Percentiles rank a stretch among this genome's conserved stretches.
These are phyloP conservation scores for Amanita phalloides DNA, from an alignment of 768 basidiomycete species.

Conservation along the genomic window DNA sequence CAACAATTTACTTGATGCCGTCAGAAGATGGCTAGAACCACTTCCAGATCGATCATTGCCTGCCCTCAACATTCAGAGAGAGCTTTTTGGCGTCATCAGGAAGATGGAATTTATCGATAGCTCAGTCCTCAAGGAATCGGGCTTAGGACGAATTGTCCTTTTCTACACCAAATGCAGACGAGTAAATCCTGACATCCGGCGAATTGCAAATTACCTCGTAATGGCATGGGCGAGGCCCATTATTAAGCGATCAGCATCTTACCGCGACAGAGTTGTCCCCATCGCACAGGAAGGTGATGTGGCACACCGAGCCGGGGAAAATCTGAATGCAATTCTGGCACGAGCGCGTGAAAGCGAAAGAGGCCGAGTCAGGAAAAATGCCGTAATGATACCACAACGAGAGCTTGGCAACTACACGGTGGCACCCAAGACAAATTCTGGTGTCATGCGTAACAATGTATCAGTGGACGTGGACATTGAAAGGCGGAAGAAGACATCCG, in stretches of 20 bases:
- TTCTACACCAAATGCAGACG: slow-evolving; percentile 97
- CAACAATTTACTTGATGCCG: slow-evolving; percentile 87
- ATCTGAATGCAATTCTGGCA: slow-evolving; percentile 59
- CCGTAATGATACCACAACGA: slow-evolving; percentile 73
- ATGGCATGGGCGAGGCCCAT: slow-evolving; percentile 85
- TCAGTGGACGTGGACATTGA: slow-evolving; percentile 70
- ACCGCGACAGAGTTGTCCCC: slow-evolving; percentile 64
- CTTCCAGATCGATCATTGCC: slow-evolving; percentile 88
- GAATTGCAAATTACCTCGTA: slow-evolving; percentile 77
- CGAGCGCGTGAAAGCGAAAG: slow-evolving; percentile 60
- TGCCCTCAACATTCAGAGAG: slow-evolving; percentile 89
- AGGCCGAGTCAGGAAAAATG: slow-evolving; percentile 62
- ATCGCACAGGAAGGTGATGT: slow-evolving; percentile 33
- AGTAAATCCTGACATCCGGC: slow-evolving; percentile 71
- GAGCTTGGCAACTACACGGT: slow-evolving; percentile 72
- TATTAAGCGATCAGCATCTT: slow-evolving; percentile 80
- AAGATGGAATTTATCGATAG: slow-evolving; percentile 94
- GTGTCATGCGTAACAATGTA: slow-evolving; percentile 34
- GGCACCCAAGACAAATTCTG: slow-evolving; percentile 53
- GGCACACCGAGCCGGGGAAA: slow-evolving; percentile 31
- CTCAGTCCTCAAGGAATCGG: slow-evolving; percentile 81
- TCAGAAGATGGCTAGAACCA: slow-evolving; percentile 88
- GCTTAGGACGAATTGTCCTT: slow-evolving; percentile 78
- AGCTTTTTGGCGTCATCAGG: slow-evolving; percentile 72
- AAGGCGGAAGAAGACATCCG: slow-evolving; percentile 63